These are phyloP conservation scores for Piper betle DNA, from an alignment of 164 flowering plant species.

Conservation along the genomic window DNA sequence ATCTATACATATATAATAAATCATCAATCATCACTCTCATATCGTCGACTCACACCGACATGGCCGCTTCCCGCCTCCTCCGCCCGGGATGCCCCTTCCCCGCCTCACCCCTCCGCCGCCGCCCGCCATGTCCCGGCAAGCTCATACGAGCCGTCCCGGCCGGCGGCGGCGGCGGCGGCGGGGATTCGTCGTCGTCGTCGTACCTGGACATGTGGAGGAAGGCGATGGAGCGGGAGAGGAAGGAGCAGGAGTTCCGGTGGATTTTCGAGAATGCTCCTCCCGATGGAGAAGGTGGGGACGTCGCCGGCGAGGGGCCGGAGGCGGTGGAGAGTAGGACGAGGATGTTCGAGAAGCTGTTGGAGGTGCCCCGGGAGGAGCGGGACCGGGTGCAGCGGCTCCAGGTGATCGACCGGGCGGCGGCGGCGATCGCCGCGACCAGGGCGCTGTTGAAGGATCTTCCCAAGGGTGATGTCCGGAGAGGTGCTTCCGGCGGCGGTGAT, in stretches of 20 bases:
- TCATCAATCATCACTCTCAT: too few relatives aligned
- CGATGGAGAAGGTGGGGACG: conserved; percentile 6
- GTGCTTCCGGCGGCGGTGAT: conserved; percentile 5
- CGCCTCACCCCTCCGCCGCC: too few relatives aligned
- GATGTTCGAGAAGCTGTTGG: conserved; percentile 61
- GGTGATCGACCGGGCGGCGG: conserved; percentile 87
- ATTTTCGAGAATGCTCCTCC: conserved; percentile 19
- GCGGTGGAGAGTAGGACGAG: conserved; percentile 51
- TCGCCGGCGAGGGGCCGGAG: conserved; percentile 10
- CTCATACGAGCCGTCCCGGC: conserved; percentile 10
- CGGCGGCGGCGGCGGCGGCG: conserved; percentile 8
- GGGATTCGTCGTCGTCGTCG: conserved; percentile 14
- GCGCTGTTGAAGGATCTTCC: conserved; percentile 37
- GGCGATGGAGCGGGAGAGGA: conserved; percentile 44
- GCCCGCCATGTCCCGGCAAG: too few relatives aligned
- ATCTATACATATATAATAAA: too few relatives aligned
- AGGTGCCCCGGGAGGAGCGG: conserved; percentile 62
- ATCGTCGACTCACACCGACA: too few relatives aligned
- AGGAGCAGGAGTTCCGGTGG: conserved; percentile 40
- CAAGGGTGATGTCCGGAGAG: neutral
- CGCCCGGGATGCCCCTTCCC: too few relatives aligned
- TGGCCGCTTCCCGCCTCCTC: too few relatives aligned
- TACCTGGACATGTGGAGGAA: conserved; percentile 83
- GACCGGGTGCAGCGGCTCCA: conserved; percentile 79
- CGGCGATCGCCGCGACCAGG: conserved; percentile 80